Evolutionary conservation across 192 early-diverging fungal genomes (phyloP).

Genomic region (Backusella tarrabulga): DNA sequence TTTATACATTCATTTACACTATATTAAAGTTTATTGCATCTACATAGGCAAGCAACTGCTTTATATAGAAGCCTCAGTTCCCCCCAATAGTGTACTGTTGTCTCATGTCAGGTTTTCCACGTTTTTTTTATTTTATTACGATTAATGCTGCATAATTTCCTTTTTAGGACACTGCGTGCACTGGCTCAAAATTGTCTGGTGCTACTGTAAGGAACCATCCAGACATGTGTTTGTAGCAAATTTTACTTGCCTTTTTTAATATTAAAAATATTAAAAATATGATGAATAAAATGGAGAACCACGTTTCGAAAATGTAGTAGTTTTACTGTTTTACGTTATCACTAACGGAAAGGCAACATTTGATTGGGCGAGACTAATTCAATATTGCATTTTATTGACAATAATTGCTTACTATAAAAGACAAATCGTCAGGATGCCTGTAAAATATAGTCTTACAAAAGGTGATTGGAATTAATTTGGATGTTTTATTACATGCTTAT

Average conservation of each 20-base stretch:
- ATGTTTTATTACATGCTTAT: not conserved
- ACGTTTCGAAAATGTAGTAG: not conserved
- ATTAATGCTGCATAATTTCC: constrained; percentile 10
- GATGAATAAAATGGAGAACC: not conserved
- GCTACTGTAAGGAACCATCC: not conserved
- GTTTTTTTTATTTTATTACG: constrained; percentile 3
- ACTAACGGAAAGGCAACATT: not conserved
- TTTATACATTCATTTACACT: not conserved
- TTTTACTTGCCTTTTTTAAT: not conserved
- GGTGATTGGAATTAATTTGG: not conserved
- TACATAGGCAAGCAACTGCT: not conserved
- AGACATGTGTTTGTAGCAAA: not conserved
- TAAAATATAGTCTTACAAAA: not conserved
- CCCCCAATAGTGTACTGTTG: not conserved
- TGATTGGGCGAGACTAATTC: not conserved
- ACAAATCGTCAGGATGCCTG: not conserved
- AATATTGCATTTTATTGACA: not conserved
- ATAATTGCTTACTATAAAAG: not conserved
- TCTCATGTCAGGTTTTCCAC: constrained; percentile 2
- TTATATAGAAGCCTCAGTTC: not conserved
- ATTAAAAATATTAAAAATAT: not conserved
- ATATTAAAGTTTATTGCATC: not conserved
- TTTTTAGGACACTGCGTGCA: not conserved
- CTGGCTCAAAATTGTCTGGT: not conserved
- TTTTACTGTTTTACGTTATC: not conserved